Conservation (phyloP, 306 rosid genomes). For the Dicorynia guianensis region DNA sequence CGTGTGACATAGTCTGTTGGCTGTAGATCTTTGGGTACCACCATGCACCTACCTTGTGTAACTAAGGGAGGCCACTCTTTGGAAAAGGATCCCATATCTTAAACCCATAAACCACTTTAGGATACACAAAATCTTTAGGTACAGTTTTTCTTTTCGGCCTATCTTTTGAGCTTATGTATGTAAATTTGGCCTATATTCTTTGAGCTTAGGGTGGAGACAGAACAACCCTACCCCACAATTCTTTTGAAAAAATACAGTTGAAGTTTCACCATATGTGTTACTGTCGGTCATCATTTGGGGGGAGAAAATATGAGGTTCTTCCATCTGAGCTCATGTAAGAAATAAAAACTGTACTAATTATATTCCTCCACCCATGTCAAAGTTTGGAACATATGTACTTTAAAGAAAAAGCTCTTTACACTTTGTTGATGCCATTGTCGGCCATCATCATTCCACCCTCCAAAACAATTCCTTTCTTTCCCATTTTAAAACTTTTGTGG, state of each 20-base stretch:
- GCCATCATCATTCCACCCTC: slow-evolving; percentile 69
- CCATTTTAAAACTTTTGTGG: too few species aligned
- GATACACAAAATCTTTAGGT: slow-evolving; percentile 48
- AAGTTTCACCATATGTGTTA: slow-evolving; percentile 63
- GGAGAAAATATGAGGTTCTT: slow-evolving; percentile 47
- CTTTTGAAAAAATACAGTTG: slow-evolving; percentile 34
- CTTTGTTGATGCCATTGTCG: slow-evolving; percentile 68
- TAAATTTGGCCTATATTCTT: slow-evolving; percentile 41
- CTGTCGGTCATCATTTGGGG: slow-evolving; percentile 66
- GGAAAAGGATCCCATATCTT: slow-evolving; percentile 31
- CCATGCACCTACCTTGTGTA: neutral
- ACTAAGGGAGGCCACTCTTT: slow-evolving; percentile 37
- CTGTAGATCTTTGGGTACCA: neutral
- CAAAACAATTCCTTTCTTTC: slow-evolving; percentile 37
- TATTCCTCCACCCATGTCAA: slow-evolving; percentile 62
- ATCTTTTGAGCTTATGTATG: slow-evolving; percentile 36
- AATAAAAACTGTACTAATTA: slow-evolving; percentile 14
- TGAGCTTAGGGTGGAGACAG: slow-evolving; percentile 51
- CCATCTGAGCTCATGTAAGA: slow-evolving; percentile 47
- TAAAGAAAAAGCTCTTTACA: slow-evolving; percentile 52
- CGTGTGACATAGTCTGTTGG: neutral
- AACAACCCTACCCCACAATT: slow-evolving; percentile 53
- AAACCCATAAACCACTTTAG: slow-evolving; percentile 53
- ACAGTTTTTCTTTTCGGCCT: slow-evolving; percentile 24
- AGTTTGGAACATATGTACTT: slow-evolving; percentile 62